Base-by-base conservation (phyloP, 768 basidiomycete species). In the Serendipita sp. region DNA sequence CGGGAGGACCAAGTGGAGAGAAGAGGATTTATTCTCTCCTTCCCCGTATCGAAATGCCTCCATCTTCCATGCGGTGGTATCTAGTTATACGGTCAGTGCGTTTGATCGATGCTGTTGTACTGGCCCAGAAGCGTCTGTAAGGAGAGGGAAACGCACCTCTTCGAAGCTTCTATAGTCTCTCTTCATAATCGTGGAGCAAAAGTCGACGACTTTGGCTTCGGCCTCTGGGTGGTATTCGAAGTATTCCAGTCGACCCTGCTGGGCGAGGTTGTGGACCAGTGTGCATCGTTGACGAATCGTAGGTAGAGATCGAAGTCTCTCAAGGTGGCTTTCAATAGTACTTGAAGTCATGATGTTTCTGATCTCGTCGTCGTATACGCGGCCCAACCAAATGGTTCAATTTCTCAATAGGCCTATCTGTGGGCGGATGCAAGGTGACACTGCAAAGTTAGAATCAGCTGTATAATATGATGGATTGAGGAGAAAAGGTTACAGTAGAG, bases 61-160 rank as follows among this genome's bases (percentile, higher is more conserved):
- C 93, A 95, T 28, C 92, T 82, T 13, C 92, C 88, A 70, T 93
- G 91, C 13, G 90, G 88, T 3, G 85, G 84, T 45, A 92, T 92
- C 90, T 92, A 65, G 24, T 24, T 24, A 24, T 3, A 35, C 11
- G 11, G 16, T 24, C 24, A 24, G 24, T 24, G 1, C 7, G 15
- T 18, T 30, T 10, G 3, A 34, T 37, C 38, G 15, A 18, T 65
- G 24, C 24, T 24, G 24, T 24, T 24, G 24, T 24, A 24, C 24
- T 24, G 1, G 24, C 24, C 24, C 24, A 24, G 24, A 24, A 24
- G 1, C 24, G 24, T 24, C 24, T 54, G 41, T 4, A 3, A 3
- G 3, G 37, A 18, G 18, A 46, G 47, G 62, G 24, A 28, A 10
- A 35, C 65, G 24, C n/a, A 37, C 56, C 56, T 60, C 35, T 24